A percentile compares a stretch with the other conserved stretches of the same genome.
phyloP scores from a whole-genome alignment of 1,139 yeast genomes.

The Pichia sp. region DNA sequence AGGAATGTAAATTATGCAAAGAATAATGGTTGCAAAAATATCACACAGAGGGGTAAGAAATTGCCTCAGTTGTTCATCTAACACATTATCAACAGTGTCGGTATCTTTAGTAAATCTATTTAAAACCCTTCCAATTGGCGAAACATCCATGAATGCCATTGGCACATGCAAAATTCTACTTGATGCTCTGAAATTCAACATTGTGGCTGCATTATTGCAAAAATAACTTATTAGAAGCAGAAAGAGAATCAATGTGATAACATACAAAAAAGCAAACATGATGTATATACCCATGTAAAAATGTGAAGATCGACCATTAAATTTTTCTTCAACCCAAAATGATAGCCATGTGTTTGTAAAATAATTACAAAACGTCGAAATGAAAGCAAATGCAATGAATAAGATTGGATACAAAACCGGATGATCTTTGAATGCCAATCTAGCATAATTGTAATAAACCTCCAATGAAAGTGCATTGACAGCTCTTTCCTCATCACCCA shows the following conservation, averaged over 20 bases:
- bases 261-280: conserved; percentile 31
- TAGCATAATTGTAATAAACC: conserved; percentile 45
- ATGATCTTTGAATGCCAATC: conserved; percentile 47
- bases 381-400: conserved; percentile 35
- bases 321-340: conserved; percentile 66
- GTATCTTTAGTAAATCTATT: conserved; percentile 58
- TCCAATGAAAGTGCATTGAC: conserved; percentile 26
- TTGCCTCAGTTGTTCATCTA: conserved; percentile 43
- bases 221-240: conserved; percentile 28
- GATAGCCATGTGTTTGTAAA: conserved; percentile 81
- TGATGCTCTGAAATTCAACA: conserved; percentile 46
- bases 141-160: conserved; percentile 52
- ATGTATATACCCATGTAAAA: conserved; percentile 71
- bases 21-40: conserved; percentile 53
- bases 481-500: conserved; percentile 29
- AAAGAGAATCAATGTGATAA: conserved; percentile 19
- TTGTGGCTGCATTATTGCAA: conserved; percentile 31
- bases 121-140: conserved; percentile 53
- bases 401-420: conserved; percentile 34
- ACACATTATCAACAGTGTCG: conserved; percentile 50
- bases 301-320: conserved; percentile 35
- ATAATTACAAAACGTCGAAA: conserved; percentile 50
- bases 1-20: conserved; percentile 67
- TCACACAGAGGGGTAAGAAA: conserved; percentile 41
- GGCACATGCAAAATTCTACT: conserved; percentile 57